Conservation (phyloP, 2,329 filamentous ascomycete species). For the Stemphylium vesicarium region DNA sequence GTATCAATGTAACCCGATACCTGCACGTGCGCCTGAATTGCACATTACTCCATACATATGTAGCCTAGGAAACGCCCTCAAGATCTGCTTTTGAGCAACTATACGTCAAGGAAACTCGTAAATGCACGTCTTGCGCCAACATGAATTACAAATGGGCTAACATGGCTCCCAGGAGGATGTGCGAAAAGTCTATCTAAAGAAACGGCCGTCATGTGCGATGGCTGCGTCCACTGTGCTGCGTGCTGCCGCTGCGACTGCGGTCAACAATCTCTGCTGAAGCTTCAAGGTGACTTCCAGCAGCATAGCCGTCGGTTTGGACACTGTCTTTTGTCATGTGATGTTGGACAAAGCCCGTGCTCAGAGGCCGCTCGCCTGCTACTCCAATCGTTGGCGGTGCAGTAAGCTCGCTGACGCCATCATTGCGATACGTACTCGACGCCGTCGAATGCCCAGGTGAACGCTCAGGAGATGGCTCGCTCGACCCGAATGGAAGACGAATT, state of each 20-base stretch:
- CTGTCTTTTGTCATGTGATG: conserved; percentile 48
- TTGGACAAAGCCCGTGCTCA: conserved; percentile 49
- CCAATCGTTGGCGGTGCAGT: conserved; percentile 28
- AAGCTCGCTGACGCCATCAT: conserved; percentile 27
- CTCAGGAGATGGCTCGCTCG: conserved; percentile 45
- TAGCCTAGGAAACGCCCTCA: conserved; percentile 12
- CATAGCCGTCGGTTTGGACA: conserved; percentile 42
- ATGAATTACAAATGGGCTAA: conserved; percentile 12
- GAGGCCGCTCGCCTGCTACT: conserved; percentile 30
- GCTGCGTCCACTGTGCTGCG: conserved; percentile 34
- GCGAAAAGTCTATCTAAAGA: conserved; percentile 4
- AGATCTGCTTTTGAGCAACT: conserved; percentile 24
- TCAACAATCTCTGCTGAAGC: conserved; percentile 48
- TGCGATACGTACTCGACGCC: conserved; percentile 44
- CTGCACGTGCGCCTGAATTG: conserved; percentile 12
- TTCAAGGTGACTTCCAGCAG: conserved; percentile 42
- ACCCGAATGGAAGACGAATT: conserved; percentile 47
- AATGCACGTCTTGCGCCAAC: conserved; percentile 10
- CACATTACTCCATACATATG: not conserved
- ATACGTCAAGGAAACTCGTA: conserved; percentile 38
- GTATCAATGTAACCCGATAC: not conserved
- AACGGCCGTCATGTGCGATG: conserved; percentile 10
- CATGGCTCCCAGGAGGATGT: not conserved
- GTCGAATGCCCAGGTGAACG: conserved; percentile 43
- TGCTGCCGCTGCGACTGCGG: conserved; percentile 43